These are phyloP conservation scores for Urtica urens DNA, from an alignment of 306 rosid species.

Conservation along the genomic window DNA sequence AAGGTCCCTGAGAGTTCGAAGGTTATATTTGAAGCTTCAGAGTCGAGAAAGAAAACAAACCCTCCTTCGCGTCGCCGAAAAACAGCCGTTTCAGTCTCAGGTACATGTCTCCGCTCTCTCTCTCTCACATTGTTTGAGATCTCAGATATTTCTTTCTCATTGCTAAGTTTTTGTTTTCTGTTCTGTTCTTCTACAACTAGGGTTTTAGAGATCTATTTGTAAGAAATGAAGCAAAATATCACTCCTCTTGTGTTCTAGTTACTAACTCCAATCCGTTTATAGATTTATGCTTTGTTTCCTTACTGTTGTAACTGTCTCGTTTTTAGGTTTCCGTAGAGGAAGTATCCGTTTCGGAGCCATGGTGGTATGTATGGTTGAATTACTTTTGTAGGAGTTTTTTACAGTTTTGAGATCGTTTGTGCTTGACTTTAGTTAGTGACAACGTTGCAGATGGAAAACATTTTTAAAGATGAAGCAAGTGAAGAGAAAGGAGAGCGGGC, in stretches of 20 bases:
- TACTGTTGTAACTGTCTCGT: neutral
- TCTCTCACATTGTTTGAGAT: neutral
- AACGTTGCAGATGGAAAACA: slow-evolving; percentile 45
- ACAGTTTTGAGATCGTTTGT: neutral
- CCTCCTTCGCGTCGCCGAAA: no score
- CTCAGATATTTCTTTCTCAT: neutral
- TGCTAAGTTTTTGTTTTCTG: slow-evolving; percentile 7
- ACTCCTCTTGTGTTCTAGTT: neutral
- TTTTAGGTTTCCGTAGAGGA: slow-evolving; percentile 14
- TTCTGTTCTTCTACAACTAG: neutral
- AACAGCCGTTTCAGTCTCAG: no score
- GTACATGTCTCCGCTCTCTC: no score
- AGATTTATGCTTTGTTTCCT: neutral
- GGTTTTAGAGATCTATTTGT: slow-evolving; percentile 14
- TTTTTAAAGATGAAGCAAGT: slow-evolving; percentile 88
- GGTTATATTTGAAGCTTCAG: no score
- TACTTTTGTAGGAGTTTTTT: neutral
- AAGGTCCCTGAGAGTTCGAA: no score
- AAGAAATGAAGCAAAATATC: neutral
- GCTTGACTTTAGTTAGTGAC: slow-evolving; percentile 9
- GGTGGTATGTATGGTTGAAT: slow-evolving; percentile 37
- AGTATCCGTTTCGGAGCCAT: slow-evolving; percentile 24
- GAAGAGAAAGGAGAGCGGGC: slow-evolving; percentile 98
- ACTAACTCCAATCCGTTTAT: neutral
- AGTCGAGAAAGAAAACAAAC: no score